Percentiles rank a stretch among this genome's conserved stretches.
phyloP scores from a whole-genome alignment of 2,329 filamentous ascomycete species.

The Graphilbum sp. region DNA sequence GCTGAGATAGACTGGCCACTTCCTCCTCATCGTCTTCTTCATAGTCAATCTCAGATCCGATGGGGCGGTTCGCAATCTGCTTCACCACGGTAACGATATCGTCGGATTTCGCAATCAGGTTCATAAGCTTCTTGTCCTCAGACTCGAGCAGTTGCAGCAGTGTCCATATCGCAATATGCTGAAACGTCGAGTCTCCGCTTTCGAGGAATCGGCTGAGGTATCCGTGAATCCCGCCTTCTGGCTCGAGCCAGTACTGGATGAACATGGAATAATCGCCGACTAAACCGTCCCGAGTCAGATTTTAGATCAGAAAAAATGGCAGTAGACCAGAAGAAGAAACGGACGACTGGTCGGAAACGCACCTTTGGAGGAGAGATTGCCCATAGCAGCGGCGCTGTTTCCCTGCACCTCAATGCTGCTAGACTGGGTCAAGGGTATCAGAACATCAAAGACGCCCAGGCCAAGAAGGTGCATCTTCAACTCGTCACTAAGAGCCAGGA shows the following conservation, averaged over 20 bases:
- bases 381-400: constrained; percentile 89
- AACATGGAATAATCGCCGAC: constrained; percentile 96
- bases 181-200: constrained; percentile 91
- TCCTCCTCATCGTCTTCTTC: constrained; percentile 86
- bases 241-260: constrained; percentile 82
- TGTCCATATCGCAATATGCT: constrained; percentile 98
- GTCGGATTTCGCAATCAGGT: constrained; percentile 74
- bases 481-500: constrained; percentile 87
- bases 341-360: constrained; percentile 8
- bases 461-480: constrained; percentile 83
- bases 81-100: constrained; percentile 88
- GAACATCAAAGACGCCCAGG: constrained; percentile 85
- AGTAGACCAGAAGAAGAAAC: not conserved
- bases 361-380: constrained; percentile 96
- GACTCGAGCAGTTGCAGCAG: constrained; percentile 89
- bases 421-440: constrained; percentile 89
- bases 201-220: constrained; percentile 87
- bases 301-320: not conserved
- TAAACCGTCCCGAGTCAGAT: too few species aligned
- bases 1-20: constrained; percentile 77
- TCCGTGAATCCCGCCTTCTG: constrained; percentile 85
- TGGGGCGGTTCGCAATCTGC: constrained; percentile 73
- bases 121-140: constrained; percentile 77
- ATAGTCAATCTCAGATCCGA: constrained; percentile 74
- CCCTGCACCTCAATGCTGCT: constrained; percentile 96